Percentiles rank a stretch among this genome's conserved stretches.
Evolutionary conservation across 345 rosid genomes (phyloP).

Genomic region (Eucalyptus caleyi): DNA sequence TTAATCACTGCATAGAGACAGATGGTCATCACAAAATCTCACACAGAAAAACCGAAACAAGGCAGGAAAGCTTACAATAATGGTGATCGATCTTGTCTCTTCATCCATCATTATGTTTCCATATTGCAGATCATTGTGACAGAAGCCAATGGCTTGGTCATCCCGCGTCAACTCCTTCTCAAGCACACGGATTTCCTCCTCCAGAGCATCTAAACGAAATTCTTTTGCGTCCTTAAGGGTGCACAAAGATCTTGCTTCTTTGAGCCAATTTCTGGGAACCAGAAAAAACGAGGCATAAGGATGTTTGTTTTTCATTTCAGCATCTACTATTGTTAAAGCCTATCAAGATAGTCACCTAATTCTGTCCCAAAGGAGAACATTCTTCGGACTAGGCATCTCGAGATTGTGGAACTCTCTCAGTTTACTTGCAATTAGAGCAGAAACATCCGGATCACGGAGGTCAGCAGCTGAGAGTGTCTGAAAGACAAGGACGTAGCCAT

Average conservation of each 20-base stretch:
- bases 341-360: conserved; percentile 35
- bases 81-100: conserved; percentile 49
- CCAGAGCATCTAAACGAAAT: conserved; percentile 39
- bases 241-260: conserved; percentile 48
- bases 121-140: conserved; percentile 90
- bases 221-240: conserved; percentile 31
- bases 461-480: conserved; percentile 94
- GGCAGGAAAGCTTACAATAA: conserved; percentile 44
- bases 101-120: conserved; percentile 95
- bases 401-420: conserved; percentile 82
- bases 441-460: conserved; percentile 48
- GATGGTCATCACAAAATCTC: not conserved
- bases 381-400: conserved; percentile 61
- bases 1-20: not conserved
- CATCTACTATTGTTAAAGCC: not conserved
- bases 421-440: conserved; percentile 61
- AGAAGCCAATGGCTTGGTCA: conserved; percentile 57
- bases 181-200: conserved; percentile 38
- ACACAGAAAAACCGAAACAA: not conserved
- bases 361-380: conserved; percentile 59
- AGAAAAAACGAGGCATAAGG: not conserved
- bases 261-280: conserved; percentile 42
- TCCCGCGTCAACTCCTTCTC: conserved; percentile 40
- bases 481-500: not conserved
- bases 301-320: not conserved